Conservation (phyloP, 2,329 filamentous ascomycete species). For the Xylariaceae sp. region DNA sequence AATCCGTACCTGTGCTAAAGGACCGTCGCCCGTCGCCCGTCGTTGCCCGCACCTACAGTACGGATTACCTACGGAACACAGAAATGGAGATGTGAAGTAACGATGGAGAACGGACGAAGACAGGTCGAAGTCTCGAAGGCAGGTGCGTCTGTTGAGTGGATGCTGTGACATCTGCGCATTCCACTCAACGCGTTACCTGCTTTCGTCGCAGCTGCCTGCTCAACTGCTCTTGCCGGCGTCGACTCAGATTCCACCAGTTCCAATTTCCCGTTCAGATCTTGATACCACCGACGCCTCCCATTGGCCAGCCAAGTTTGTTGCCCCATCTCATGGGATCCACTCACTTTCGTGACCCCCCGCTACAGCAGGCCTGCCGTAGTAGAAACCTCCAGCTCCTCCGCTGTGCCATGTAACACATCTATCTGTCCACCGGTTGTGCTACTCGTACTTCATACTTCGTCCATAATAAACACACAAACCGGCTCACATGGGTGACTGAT, state of each 20-base stretch:
- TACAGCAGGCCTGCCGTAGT: neutral
- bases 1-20: no score
- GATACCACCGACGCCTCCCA: neutral
- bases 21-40: no score
- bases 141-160: neutral
- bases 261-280: neutral
- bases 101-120: no score
- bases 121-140: no score
- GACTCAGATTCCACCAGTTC: neutral
- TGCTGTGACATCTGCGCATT: neutral
- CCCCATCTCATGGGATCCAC: neutral
- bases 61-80: no score
- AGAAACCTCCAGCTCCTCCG: neutral
- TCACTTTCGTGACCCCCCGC: neutral
- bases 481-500: neutral
- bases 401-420: no score
- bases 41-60: no score
- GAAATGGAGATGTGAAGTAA: no score
- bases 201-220: neutral
- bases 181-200: neutral
- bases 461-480: neutral
- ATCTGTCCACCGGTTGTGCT: no score
- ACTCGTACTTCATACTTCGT: neutral
- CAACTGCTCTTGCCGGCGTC: neutral
- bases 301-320: neutral